Percentiles rank a stretch among this genome's conserved stretches.
phyloP scores from a whole-genome alignment of 1,284 basidiomycete species.

The Stygiomarasmius scandens region DNA sequence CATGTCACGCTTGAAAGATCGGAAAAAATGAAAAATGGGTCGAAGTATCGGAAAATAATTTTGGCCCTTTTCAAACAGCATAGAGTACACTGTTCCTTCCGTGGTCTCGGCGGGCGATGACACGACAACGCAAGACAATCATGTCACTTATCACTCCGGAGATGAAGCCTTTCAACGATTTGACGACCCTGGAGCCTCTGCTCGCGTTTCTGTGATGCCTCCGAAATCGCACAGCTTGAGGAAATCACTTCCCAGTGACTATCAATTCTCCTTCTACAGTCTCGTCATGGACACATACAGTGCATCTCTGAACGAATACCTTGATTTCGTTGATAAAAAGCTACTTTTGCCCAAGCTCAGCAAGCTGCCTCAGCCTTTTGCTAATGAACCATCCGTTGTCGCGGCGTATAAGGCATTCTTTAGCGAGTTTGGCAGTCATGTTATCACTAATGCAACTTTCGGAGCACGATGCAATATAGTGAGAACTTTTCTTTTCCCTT shows the following conservation, averaged over 20 bases:
- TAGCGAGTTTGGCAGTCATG: conserved; percentile 2
- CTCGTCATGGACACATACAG: not conserved
- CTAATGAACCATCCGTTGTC: not conserved
- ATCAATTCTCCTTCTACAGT: conserved; percentile 2
- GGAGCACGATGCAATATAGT: conserved; percentile 3
- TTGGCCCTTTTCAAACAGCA: too few relatives aligned
- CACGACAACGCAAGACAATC: too few relatives aligned
- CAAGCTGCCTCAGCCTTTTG: not conserved
- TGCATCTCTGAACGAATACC: not conserved
- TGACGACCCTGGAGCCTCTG: not conserved
- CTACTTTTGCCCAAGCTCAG: not conserved
- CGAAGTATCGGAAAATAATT: too few relatives aligned
- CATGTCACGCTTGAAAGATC: too few relatives aligned
- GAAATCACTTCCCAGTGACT: conserved; percentile 2
- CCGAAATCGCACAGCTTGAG: not conserved
- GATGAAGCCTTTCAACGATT: not conserved
- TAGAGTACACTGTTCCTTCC: too few relatives aligned
- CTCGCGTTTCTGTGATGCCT: not conserved
- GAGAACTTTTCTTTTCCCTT: not conserved
- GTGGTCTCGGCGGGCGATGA: too few relatives aligned
- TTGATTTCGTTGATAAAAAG: not conserved
- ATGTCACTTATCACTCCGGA: too few relatives aligned
- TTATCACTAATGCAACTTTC: not conserved
- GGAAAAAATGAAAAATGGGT: too few relatives aligned
- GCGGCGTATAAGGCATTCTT: conserved; percentile 3